phyloP scores from a whole-genome alignment of 2,329 filamentous ascomycete genomes.

The Nemania serpens region DNA sequence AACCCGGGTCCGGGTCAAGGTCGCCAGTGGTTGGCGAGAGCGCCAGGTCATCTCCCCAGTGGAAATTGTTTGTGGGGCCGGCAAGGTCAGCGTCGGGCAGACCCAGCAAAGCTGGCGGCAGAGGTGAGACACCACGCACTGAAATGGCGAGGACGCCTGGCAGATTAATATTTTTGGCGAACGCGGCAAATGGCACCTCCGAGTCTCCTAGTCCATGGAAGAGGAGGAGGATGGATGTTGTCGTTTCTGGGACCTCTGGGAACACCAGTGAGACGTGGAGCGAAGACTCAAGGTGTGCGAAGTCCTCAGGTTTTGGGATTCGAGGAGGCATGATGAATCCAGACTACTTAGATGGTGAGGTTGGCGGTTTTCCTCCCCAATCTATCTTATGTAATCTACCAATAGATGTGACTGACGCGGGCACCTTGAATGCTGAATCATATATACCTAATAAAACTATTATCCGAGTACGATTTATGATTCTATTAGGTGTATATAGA shows the following conservation, averaged over 20 bases:
- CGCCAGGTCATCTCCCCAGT: conserved; percentile 71
- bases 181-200: conserved; percentile 67
- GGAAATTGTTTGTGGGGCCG: conserved; percentile 48
- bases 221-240: conserved; percentile 77
- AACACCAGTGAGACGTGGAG: conserved; percentile 54
- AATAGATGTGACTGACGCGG: too few species aligned
- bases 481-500: too few species aligned
- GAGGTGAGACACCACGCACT: conserved; percentile 69
- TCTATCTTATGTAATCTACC: too few species aligned
- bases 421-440: too few species aligned
- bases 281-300: conserved; percentile 48
- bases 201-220: conserved; percentile 86
- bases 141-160: conserved; percentile 79
- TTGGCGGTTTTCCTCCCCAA: too few species aligned
- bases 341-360: too few species aligned
- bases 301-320: conserved; percentile 57
- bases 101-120: conserved; percentile 71
- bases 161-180: conserved; percentile 71
- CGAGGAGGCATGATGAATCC: conserved; percentile 49
- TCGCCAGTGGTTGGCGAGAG: conserved; percentile 56
- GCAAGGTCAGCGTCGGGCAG: conserved; percentile 30
- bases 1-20: conserved; percentile 66
- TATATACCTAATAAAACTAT: too few species aligned
- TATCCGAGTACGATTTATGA: too few species aligned
- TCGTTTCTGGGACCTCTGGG: conserved; percentile 60